These are phyloP conservation scores for Aschersonia sp. DNA, from an alignment of 2,329 filamentous ascomycete species.

Conservation along the genomic window DNA sequence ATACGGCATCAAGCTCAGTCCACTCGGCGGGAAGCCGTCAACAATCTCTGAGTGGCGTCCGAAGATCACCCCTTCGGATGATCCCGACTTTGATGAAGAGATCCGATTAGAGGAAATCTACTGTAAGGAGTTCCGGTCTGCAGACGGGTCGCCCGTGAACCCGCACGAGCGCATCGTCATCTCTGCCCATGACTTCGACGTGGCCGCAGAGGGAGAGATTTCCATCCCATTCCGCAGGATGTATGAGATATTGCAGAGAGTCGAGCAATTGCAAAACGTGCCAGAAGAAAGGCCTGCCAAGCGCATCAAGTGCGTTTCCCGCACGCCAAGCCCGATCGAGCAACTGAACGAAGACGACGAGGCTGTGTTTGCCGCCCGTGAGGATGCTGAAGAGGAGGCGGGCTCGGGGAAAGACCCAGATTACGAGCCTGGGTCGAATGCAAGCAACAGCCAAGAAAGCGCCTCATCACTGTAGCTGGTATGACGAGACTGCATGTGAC, in stretches of 20 bases:
- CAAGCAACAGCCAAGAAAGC: not conserved
- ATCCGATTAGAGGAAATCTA: conserved; percentile 1
- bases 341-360: not conserved
- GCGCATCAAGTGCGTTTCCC: not conserved
- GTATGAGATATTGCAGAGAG: not conserved
- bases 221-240: not conserved
- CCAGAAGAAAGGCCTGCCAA: not conserved
- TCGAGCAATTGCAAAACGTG: not conserved
- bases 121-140: not conserved
- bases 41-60: conserved; percentile 1
- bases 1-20: not conserved
- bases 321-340: conserved; percentile 1
- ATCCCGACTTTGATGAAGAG: conserved; percentile 1
- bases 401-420: not conserved
- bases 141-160: conserved; percentile 1
- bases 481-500: too few relatives aligned
- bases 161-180: not conserved
- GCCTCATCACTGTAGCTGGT: not conserved
- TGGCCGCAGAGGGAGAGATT: not conserved
- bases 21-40: not conserved
- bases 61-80: not conserved
- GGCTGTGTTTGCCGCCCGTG: not conserved
- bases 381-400: not conserved
- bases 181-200: not conserved
- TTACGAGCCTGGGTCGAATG: not conserved